These are phyloP conservation scores for Oryza glumipatula DNA, from an alignment of 176 grass and related monocot genomes.

Conservation along the genomic window DNA sequence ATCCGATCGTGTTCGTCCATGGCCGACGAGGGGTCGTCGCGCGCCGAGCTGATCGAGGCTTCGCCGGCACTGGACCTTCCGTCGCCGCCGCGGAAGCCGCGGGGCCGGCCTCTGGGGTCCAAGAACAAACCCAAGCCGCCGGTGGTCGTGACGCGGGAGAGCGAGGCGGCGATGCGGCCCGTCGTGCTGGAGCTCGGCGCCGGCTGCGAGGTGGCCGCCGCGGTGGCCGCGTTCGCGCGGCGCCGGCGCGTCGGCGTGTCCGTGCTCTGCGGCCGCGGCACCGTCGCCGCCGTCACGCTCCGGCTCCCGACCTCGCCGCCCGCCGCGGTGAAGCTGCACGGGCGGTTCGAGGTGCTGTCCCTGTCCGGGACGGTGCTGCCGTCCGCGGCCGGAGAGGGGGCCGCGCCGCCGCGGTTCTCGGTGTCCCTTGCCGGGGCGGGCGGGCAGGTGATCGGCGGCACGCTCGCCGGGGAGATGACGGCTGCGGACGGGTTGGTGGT, in stretches of 20 bases:
- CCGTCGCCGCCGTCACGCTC: slow-evolving; percentile 56
- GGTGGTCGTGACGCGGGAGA: slow-evolving; percentile 72
- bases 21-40: background rate
- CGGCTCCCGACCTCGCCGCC: slow-evolving; percentile 46
- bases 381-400: background rate
- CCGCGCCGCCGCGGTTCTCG: slow-evolving; percentile 40
- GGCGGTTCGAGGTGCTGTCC: slow-evolving; percentile 74
- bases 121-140: slow-evolving; percentile 90
- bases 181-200: slow-evolving; percentile 68
- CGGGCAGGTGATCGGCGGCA: slow-evolving; percentile 90
- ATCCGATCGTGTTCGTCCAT: background rate
- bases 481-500: slow-evolving; percentile 59
- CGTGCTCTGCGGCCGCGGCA: slow-evolving; percentile 73
- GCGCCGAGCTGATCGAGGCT: background rate
- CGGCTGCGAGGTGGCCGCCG: slow-evolving; percentile 59
- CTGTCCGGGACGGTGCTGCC: slow-evolving; percentile 66
- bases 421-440: slow-evolving; percentile 56
- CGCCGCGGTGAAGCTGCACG: slow-evolving; percentile 49
- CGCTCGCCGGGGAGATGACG: slow-evolving; percentile 63
- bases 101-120: slow-evolving; percentile 70
- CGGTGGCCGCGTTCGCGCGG: slow-evolving; percentile 60
- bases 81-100: slow-evolving; percentile 46
- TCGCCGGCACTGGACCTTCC: background rate
- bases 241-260: slow-evolving; percentile 65
- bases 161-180: slow-evolving; percentile 62